Conservation (phyloP, 2,329 filamentous ascomycete genomes). For the Botrytis hyacinthi region DNA sequence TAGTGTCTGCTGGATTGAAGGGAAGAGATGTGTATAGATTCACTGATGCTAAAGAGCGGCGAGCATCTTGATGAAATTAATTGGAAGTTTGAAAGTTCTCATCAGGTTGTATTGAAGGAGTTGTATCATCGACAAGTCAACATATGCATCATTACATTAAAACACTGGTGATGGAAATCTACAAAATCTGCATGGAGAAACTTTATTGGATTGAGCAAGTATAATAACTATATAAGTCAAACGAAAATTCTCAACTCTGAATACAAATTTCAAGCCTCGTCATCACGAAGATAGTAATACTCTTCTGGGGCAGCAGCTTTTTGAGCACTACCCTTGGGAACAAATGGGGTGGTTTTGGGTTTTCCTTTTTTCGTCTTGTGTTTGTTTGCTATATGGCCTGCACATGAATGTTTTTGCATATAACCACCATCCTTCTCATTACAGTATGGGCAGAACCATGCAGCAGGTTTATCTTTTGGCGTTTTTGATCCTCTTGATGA, state of each 20-base stretch:
- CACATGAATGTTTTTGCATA: not conserved
- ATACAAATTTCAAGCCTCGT: not conserved
- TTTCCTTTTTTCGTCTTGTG: not conserved
- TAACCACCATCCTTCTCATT: not conserved
- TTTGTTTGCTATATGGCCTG: not conserved
- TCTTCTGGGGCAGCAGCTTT: not conserved
- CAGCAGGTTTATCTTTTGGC: fast-evolving
- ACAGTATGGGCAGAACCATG: not conserved
- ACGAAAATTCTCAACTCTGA: not conserved
- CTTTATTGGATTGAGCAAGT: not conserved
- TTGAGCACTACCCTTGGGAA: not conserved
- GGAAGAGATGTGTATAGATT: not conserved
- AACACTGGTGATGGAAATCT: not conserved
- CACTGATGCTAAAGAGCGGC: not conserved
- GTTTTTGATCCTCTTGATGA: not conserved
- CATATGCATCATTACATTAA: fast-evolving
- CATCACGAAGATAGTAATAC: too few relatives aligned
- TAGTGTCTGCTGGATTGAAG: not conserved
- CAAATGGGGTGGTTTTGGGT: not conserved
- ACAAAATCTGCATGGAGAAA: not conserved
- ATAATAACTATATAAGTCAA: not conserved
- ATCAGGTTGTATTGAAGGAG: too few relatives aligned
- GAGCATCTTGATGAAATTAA: not conserved
- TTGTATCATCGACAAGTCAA: not conserved
- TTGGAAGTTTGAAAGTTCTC: not conserved